Evolutionary conservation across 139 green algal genomes (phyloP), one percentile per base, ranked within the genome.

Genomic region (Chlamydomonas incerta): DNA sequence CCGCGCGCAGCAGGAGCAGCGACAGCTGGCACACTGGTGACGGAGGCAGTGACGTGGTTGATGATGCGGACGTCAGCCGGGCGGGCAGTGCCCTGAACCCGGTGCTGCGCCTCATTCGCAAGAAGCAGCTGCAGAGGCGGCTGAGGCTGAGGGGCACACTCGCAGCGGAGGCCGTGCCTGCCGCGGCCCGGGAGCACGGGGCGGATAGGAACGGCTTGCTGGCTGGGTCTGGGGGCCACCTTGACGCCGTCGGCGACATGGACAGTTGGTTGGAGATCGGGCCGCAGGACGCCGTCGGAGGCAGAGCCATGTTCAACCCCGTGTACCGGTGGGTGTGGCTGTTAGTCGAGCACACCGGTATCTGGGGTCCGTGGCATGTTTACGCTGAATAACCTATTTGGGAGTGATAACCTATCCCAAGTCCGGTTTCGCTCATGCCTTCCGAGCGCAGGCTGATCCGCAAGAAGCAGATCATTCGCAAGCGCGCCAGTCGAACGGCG

Each of bases 71-170:
- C 8, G 41, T 5, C 41, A 50, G 41, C 41, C 41, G 41, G 41
- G 41, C 41, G 41, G 67, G 31, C 34, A 21, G 41, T 37, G 37
- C 52, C 58, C 66, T 75, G 9, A 85, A 85, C 66, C 79, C 79
- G 1, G 79, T 75, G 20, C 50, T 75, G 31, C 66, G 79, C 26
- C 79, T 85, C n/a, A 85, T 85, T 34, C 79, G 79, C 31, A 85
- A 85, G 79, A 85, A 85, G 79, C 65, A 85, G 79, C 79, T 85
- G 65, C 79, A 85, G 67, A 66, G 66, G 10, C 29, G 47, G 0
- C 67, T 85, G 79, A 18, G 65, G 33, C 79, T 57, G 65, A 57
- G 79, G n/a, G 77, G 77, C 37, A 41, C 63, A 2, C 41, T 83
- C 41, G 63, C 46, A 28, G 52, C 75, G 0, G 75, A 3, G 72